Evolutionary conservation across 768 basidiomycete species (phyloP).

Genomic region (Pilatotrama ljubarskyi): DNA sequence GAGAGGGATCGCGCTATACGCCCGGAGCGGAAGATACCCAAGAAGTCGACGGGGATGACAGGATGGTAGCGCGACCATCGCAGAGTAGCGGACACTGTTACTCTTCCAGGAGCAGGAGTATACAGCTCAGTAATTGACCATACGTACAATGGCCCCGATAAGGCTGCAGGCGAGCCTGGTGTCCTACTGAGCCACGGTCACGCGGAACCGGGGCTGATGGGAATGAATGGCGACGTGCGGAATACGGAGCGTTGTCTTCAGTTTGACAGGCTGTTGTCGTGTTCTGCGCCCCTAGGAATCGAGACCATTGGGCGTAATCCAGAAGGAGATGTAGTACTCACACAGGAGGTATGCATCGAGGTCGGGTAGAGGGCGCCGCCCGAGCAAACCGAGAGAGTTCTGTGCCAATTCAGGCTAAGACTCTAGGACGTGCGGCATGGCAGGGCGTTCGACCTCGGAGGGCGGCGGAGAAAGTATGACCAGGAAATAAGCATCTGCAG

Average conservation of each 20-base stretch:
- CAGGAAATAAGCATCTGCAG: constrained; percentile 10
- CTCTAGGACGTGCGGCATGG: not conserved
- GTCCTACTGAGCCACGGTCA: not conserved
- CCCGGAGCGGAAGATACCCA: not conserved
- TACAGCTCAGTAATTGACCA: constrained; percentile 1
- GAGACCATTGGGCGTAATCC: not conserved
- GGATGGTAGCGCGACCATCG: constrained; percentile 22
- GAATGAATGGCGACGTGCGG: not conserved
- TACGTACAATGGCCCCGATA: constrained; percentile 15
- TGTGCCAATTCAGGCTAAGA: constrained; percentile 8
- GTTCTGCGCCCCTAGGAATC: not conserved
- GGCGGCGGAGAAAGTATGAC: not conserved
- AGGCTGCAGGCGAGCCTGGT: not conserved
- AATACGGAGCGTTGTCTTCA: not conserved
- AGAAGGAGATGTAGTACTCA: constrained; percentile 3
- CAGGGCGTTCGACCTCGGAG: constrained; percentile 5
- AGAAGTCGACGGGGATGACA: constrained; percentile 8
- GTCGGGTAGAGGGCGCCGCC: constrained; percentile 5
- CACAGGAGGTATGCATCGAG: constrained; percentile 1
- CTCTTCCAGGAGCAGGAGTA: not conserved
- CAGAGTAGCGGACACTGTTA: constrained; percentile 5
- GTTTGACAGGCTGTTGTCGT: constrained; percentile 5
- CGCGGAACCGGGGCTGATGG: constrained; percentile 9
- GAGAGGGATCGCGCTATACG: constrained; percentile 9
- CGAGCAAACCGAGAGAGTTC: constrained; percentile 11